Evolutionary conservation across 176 grass and related monocot genomes (phyloP), one percentile per base, ranked within the genome.

Genomic region (Triticum aestivum): DNA sequence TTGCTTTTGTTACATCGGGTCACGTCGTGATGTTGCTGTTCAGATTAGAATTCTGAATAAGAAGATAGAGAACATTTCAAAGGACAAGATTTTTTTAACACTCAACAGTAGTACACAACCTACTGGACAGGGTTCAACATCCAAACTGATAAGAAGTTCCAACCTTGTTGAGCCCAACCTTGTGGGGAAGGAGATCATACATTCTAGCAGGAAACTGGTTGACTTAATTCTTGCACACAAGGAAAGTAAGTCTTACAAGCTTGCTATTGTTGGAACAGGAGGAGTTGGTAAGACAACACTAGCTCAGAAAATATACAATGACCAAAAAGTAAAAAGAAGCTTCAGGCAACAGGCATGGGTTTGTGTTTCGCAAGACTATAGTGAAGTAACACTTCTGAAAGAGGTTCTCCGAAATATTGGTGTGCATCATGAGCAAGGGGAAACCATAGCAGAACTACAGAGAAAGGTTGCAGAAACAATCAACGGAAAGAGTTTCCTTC

Each of bases 251-350:
- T 30, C 29, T 30, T 30, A 30, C 29, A 30, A 30, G 29, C 29
- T 30, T 30, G 29, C 29, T 30, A 30, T 30, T 30, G 29, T 30
- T 30, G 29, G 29, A 30, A 84, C 30, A 49, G 83, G 81, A 24
- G 88, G 88, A 32, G 81, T 90, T 2, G 88, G 88, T 5, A 91
- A 91, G 35, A 90, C 88, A 10, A 90, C 69, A 17, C 78, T 92
- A 5, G 78, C 90, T 86, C 89, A 84, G 41, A 84, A 87, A 69
- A 7, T 87, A 44, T 87, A 79, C 30, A 62, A 87, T 45, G 74
- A 87, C 15, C 51, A 18, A 14, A 72, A 24, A 42, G 18, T 80
- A 3, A 63, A 70, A n/a, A 34, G 83, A 14, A 84, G 7, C 10
- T 91, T 87, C 30, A n/a, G 37, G 12, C 23, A 42, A n/a, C 74